phyloP scores from a whole-genome alignment of 106 monocot species.

The Cymbidium sinense region DNA sequence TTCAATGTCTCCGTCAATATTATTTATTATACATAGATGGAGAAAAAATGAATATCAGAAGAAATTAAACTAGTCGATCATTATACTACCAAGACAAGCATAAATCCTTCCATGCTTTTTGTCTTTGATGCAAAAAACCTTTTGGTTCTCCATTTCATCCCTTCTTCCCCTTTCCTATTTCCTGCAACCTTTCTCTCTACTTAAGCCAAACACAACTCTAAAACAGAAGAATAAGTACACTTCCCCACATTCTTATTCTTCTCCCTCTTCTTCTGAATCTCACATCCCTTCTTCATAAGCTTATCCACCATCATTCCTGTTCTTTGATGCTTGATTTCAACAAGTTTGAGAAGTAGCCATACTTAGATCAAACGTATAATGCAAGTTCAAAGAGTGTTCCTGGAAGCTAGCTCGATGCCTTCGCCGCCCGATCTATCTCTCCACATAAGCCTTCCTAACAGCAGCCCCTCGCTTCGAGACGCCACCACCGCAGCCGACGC shows the following conservation, averaged over 20 bases:
- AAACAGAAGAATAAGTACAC: neutral
- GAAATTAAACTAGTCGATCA: neutral
- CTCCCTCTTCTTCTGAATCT: too few species aligned
- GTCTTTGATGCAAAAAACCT: slow-evolving; percentile 1
- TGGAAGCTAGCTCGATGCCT: neutral
- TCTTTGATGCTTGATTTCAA: too few species aligned
- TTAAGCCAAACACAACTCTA: neutral
- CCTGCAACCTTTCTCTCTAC: neutral
- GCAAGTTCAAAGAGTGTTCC: slow-evolving; percentile 5
- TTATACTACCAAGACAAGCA: neutral
- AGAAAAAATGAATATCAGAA: neutral
- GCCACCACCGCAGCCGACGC: neutral
- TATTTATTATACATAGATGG: neutral
- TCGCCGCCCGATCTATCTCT: slow-evolving; percentile 25
- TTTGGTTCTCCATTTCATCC: neutral
- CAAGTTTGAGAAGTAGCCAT: neutral
- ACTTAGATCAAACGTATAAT: neutral
- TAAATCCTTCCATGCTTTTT: slow-evolving; percentile 6
- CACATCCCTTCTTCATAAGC: too few species aligned
- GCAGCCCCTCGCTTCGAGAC: neutral
- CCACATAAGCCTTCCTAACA: slow-evolving; percentile 17
- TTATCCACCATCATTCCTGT: too few species aligned
- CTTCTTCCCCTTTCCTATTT: neutral
- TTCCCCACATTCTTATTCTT: neutral
- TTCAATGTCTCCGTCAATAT: neutral